Base-by-base conservation (phyloP, 257 asterid species). In the Scutellaria baicalensis region DNA sequence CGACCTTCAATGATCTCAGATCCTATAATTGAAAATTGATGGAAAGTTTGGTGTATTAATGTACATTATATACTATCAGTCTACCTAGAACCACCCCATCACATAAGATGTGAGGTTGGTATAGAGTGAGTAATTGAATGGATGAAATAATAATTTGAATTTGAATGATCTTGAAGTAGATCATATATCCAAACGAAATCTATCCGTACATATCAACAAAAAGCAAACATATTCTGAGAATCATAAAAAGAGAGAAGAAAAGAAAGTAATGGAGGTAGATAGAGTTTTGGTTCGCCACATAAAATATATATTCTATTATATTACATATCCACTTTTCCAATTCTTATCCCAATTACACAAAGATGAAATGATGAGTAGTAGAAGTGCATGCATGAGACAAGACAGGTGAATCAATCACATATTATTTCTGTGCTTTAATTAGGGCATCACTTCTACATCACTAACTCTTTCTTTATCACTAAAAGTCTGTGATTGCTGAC, bases 401-500 rank as follows among this genome's bases (percentile, higher is more conserved):
- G 77, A 75, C 75, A 48, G 51, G 69, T 78, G 70, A 71, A 67
- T 67, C 59, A 75, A 71, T 71, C 49, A 63, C 47, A 14, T 36
- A 20, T 23, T 18, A 52, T 71, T 64, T 68, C 39, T 31, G 65
- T 68, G 62, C 36, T 59, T 78, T 68, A n/a, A n/a, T n/a, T n/a
- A 43, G 70, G 65, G 80, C 45, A 80, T 80, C 73, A 48, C 54
- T 77, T 73, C 75, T 27, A 77, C 38, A 68, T 77, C n/a, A n/a
- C n/a, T n/a, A n/a, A n/a, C 52, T 74, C 52, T 56, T 65, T 58
- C 76, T 56, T 56, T 38, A 31, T 70, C 66, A 38, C n/a, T 11
- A 60, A 73, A 70, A 45, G 36, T 45, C 57, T 48, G 51, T 79
- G 75, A 59, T 36, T 40, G 31, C 40, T 75, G 81, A 78, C 77